Conservation (phyloP, 2,329 filamentous ascomycete genomes). For the Colletotrichum sansevieriae region DNA sequence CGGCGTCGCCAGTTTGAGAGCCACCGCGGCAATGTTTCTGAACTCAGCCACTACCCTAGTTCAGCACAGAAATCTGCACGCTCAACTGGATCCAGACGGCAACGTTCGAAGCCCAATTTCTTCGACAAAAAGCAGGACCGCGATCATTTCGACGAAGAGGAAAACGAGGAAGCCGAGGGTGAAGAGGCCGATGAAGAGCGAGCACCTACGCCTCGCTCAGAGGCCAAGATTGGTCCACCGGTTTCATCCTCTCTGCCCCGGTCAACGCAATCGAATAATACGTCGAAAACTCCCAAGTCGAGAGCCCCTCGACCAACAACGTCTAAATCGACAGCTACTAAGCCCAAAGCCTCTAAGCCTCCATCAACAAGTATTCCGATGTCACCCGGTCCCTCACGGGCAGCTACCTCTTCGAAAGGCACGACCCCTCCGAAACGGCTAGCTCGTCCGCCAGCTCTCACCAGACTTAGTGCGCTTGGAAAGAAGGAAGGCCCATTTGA, state of each 20-base stretch:
- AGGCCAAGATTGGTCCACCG: too few relatives aligned
- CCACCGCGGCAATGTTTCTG: constrained; percentile 36
- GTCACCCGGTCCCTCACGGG: too few relatives aligned
- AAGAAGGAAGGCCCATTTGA: constrained; percentile 55
- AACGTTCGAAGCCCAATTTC: constrained; percentile 58
- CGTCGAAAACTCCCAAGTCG: background rate
- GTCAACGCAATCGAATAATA: background rate
- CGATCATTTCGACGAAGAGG: constrained; percentile 35
- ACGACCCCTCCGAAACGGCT: background rate
- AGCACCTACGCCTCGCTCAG: too few relatives aligned
- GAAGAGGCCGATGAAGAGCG: background rate
- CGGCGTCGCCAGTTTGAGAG: constrained; percentile 4
- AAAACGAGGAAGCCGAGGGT: background rate
- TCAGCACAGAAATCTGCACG: constrained; percentile 42
- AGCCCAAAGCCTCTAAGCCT: background rate
- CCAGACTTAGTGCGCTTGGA: background rate
- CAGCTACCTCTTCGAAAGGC: background rate
- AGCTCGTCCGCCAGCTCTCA: too few relatives aligned
- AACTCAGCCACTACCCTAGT: constrained; percentile 36
- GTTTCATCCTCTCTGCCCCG: background rate
- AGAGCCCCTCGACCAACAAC: too few relatives aligned
- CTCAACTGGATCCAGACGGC: constrained; percentile 55
- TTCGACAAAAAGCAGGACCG: constrained; percentile 52
- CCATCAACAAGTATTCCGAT: too few relatives aligned
- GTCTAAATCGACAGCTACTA: background rate